Base-by-base conservation (phyloP, 176 grass and related monocot species). In the Ensete ventricosum region DNA sequence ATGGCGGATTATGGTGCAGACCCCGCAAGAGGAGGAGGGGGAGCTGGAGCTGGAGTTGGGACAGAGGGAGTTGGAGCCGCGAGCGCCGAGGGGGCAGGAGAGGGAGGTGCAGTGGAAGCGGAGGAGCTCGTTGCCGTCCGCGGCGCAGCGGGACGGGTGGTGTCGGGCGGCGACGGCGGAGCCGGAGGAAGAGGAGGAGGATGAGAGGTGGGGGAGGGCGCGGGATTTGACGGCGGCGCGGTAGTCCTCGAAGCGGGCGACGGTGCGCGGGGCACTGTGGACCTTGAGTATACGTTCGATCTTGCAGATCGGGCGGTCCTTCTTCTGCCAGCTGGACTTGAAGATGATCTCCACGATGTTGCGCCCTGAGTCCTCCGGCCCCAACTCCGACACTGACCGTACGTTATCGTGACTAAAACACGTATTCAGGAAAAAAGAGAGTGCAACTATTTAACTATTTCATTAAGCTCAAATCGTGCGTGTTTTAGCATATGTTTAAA, bases 261-360 rank as follows among this genome's bases (percentile, higher is more conserved):
- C 54, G 73, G 91, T 99, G 80, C 95, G 88, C 1, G 78, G 60
- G 0, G 79, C 12, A 54, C 83, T 99, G 82, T 87, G 95, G 20
- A 99, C 90, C 83, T 94, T 99, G 72, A 99, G 82, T 80, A 99
- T 99, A 69, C 88, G 88, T 16, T 91, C 91, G 69, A 99, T 76
- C 27, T 86, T 83, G 78, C 84, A 91, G 50, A 91, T 86, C 29
- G 91, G 78, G 16, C 77, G 73, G 73, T 78, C 88, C 0, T 63
- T 86, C 83, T 95, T 90, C 78, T 87, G 95, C 95, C 95, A 99
- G 86, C 95, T 99, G 1, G 95, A 99, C 76, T 99, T 99, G 76
- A 99, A 94, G 84, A 99, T 99, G 63, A 99, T 99, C 83, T 99
- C 95, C 76, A 99, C 95, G 62, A 99, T 99, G 86, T 86, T 94